Evolutionary conservation across 257 asterid genomes (phyloP).

Genomic region (Anisodus tanguticus): DNA sequence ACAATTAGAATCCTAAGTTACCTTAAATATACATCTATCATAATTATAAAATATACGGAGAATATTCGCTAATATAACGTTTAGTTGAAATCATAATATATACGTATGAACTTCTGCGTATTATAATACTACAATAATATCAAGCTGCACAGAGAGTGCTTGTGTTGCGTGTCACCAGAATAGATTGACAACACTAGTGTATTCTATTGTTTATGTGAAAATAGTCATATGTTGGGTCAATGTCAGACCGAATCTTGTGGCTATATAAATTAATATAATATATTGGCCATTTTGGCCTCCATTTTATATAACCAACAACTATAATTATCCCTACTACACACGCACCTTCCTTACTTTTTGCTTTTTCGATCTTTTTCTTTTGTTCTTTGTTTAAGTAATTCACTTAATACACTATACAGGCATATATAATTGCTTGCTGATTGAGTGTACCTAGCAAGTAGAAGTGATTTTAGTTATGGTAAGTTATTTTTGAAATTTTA

Average conservation of each 20-base stretch:
- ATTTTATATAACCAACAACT: background rate
- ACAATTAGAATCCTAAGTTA: too few species aligned
- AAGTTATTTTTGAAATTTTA: too few species aligned
- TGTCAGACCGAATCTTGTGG: slow-evolving; percentile 10
- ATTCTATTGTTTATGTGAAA: background rate
- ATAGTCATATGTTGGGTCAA: background rate
- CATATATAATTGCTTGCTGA: too few species aligned
- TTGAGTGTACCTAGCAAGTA: too few species aligned
- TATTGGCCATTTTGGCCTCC: background rate
- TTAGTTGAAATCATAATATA: too few species aligned
- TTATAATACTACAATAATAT: background rate
- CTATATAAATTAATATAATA: background rate
- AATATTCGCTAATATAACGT: too few species aligned
- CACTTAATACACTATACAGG: background rate
- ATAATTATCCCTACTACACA: background rate
- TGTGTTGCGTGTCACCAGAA: background rate
- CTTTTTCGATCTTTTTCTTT: background rate
- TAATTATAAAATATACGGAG: too few species aligned
- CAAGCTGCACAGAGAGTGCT: background rate
- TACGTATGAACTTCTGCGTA: too few species aligned
- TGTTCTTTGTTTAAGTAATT: background rate
- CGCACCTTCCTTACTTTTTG: background rate
- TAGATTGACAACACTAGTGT: background rate
- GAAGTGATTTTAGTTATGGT: too few species aligned
- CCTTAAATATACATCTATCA: too few species aligned